Base-by-base conservation (phyloP, 1,284 basidiomycete genomes). In the Laetiporus sulphureus region DNA sequence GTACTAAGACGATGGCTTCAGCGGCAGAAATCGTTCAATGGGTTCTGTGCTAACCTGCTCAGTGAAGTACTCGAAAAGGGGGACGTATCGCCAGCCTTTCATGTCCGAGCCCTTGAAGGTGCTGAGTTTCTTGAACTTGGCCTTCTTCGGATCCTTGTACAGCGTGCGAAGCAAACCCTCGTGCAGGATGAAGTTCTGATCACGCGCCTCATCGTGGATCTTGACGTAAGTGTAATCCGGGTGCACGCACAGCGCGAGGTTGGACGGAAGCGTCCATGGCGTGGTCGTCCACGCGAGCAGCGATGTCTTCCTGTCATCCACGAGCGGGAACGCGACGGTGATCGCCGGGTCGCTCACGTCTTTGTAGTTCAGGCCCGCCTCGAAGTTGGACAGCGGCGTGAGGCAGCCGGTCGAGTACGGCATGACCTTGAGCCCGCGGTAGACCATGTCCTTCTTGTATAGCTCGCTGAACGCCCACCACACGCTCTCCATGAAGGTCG, bases 381-480 rank as follows among this genome's bases (percentile, higher is more conserved):
- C 96, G 56, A 99, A 99, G 66, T 99, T 99, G 48, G 92, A 96
- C 46, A 99, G 67, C 13, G 96, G 96, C 0, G 96, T 99, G 2
- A 93, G 94, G 59, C 90, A 91, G 10, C 91, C 95, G 1, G 90
- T 95, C 10, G 96, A 98, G 64, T 99, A 99, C 3, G 96, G 96
- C 94, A 99, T 98, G 51, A 99, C 96, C 48, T 81, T 77, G 54
- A 94, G 71, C 3, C 95, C 96, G 19, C 91, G 79, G 66, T 99
- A 99, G 20, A 99, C 93, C 67, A 94, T 69, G n/a, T 76, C 82
- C 65, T 95, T 97, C 52, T 92, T 79, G 75, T 83, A 94, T 12
- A 99, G 76, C 62, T 93, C 82, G 45, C 82, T 75, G 67, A 99
- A 99, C n/a, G 91, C 95, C 96, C 96, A 99, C 96, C 96, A 99